Percentiles rank a stretch among this genome's conserved stretches.
Conservation (phyloP, 805 yeast genomes). For the Starmera amethionina region DNA sequence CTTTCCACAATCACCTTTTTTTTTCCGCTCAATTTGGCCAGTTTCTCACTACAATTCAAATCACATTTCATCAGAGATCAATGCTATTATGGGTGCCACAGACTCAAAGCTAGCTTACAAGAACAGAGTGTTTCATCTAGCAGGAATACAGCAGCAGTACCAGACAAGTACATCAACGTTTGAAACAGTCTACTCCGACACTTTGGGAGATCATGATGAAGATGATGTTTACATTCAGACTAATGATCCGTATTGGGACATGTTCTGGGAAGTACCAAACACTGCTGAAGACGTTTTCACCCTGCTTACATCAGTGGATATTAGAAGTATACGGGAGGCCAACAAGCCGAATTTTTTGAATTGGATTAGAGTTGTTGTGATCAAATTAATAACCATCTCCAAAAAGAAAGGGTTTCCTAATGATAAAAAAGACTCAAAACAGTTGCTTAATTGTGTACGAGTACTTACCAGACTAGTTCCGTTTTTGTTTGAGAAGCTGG, state of each 20-base stretch:
- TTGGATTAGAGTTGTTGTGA: slow-evolving; percentile 33
- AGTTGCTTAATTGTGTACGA: slow-evolving; percentile 52
- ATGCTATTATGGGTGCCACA: slow-evolving; percentile 52
- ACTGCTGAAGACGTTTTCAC: slow-evolving; percentile 48
- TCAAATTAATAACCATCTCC: slow-evolving; percentile 19
- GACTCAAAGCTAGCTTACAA: slow-evolving; percentile 57
- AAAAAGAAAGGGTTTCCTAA: slow-evolving; percentile 15
- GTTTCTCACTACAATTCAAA: neutral
- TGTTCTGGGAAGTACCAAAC: slow-evolving; percentile 40
- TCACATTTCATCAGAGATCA: neutral
- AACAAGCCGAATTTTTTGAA: slow-evolving; percentile 49
- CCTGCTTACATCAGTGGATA: slow-evolving; percentile 45
- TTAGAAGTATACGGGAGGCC: slow-evolving; percentile 47
- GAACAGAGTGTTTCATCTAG: slow-evolving; percentile 49
- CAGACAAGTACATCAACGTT: neutral
- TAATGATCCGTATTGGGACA: slow-evolving; percentile 32
- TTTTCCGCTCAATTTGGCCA: neutral
- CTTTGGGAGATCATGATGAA: neutral
- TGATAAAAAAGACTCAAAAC: slow-evolving; percentile 13
- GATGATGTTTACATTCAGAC: slow-evolving; percentile 17
- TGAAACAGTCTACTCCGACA: neutral
- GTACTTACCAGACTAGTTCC: slow-evolving; percentile 60
- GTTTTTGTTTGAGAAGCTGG: slow-evolving; percentile 46
- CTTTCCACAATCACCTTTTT: too few relatives aligned
- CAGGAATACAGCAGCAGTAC: slow-evolving; percentile 26